Conservation (phyloP, 1,284 basidiomycete genomes). For the Sporisorium graminicola region DNA sequence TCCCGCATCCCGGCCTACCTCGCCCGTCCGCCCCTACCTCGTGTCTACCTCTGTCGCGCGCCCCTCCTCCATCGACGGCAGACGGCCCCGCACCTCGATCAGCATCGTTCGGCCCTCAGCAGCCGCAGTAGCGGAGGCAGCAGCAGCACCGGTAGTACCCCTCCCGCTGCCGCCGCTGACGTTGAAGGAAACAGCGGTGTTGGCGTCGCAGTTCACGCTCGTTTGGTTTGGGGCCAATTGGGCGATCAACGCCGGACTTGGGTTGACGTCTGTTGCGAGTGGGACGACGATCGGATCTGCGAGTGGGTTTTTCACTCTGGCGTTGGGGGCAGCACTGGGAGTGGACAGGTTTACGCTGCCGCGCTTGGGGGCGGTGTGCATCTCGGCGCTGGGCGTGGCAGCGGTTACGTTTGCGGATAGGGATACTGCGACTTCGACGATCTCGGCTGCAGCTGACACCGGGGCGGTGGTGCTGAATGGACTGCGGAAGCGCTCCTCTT, state of each 20-base stretch:
- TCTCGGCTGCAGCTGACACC: background rate
- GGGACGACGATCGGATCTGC: conserved; percentile 74
- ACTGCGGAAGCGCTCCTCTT: conserved; percentile 27
- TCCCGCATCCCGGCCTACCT: conserved; percentile 23
- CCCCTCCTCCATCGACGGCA: conserved; percentile 66
- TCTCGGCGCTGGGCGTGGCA: conserved; percentile 85
- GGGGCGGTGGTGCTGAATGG: conserved; percentile 15
- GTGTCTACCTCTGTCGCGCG: conserved; percentile 45
- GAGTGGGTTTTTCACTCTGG: conserved; percentile 92
- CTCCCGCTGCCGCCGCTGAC: conserved; percentile 58
- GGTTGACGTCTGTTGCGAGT: conserved; percentile 65
- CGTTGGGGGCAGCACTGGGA: conserved; percentile 82
- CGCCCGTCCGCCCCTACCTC: conserved; percentile 41
- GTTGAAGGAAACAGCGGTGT: conserved; percentile 56
- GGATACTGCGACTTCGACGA: conserved; percentile 24
- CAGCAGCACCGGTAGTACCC: background rate
- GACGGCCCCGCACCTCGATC: conserved; percentile 54
- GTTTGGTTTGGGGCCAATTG: conserved; percentile 69
- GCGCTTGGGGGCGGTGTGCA: conserved; percentile 84
- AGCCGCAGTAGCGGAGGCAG: background rate
- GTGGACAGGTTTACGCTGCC: conserved; percentile 83
- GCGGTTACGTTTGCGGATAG: conserved; percentile 76
- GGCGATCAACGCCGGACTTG: conserved; percentile 65
- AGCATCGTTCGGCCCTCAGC: conserved; percentile 29
- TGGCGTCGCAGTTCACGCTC: conserved; percentile 64